Base-by-base conservation (phyloP, 495 filamentous ascomycete genomes). In the Penicillium antarcticum region DNA sequence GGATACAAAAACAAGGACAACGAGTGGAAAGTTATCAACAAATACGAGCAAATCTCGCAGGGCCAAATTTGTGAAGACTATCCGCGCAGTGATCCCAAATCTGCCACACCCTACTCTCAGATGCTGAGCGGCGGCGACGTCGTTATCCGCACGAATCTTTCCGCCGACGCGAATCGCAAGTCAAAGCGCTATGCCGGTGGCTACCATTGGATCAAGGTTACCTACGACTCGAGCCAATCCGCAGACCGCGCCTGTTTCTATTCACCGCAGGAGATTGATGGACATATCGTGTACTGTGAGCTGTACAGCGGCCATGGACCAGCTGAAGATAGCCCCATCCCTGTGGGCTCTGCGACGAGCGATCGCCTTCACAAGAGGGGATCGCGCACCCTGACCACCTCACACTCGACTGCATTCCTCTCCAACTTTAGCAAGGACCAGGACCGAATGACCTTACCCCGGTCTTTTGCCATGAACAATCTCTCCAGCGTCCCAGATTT, bases 51-150 rank as follows among this genome's bases (percentile, higher is more conserved):
- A 42, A 83, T 91, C 36, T 79, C 77, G 8, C 65, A 70, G 41
- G 91, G 91, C 33, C 70, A 83, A 48, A 91, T 96, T 62, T 92
- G 88, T 66, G 91, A 96, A 71, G 89, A 95, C 66, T 96, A 96
- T 67, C 81, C 88, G 4, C 83, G 91, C 50, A 81, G 48, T 48
- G 74, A 77, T 48, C 74, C 73, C 17, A 84, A 69, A 65, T 63
- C 63, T 62, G 55, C 75, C 66, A 51, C 68, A 71, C 55, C 85
- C 71, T 72, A 82, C 76, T 58, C 80, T 70, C 50, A 85, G 80
- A 54, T 82, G 79, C 57, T 76, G 18, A 75, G 70, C 61, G 73
- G 71, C 38, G 83, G 86, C 56, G 82, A 88, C 66, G 76, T 86
- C 29, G 80, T 84, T 1, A 76, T 83, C 33, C 78, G 81, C 18